phyloP scores from a whole-genome alignment of 163 green algal species.

The Volvox carteri region DNA sequence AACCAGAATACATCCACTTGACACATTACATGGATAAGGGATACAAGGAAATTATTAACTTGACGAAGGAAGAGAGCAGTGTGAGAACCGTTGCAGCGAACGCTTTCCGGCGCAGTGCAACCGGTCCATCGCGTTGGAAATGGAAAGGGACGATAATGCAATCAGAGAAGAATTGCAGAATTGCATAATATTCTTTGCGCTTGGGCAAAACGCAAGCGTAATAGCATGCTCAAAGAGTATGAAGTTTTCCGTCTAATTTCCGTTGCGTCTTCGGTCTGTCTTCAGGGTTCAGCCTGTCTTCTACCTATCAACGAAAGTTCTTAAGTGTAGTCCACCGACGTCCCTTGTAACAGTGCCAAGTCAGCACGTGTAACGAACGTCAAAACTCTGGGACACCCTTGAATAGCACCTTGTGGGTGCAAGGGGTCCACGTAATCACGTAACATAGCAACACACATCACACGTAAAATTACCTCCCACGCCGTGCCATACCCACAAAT shows the following conservation, averaged over 20 bases:
- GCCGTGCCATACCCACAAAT: constrained; percentile 1
- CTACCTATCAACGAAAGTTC: background rate
- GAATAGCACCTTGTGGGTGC: constrained; percentile 11
- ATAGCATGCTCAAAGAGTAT: background rate
- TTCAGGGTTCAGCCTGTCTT: background rate
- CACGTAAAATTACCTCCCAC: background rate
- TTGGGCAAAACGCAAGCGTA: background rate
- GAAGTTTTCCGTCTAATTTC: background rate
- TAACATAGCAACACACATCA: constrained; percentile 5
- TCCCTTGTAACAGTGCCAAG: background rate
- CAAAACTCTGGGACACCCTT: background rate
- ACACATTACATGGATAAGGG: background rate
- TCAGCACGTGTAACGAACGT: background rate
- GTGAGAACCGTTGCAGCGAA: background rate
- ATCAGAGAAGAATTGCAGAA: background rate
- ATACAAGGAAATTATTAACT: background rate
- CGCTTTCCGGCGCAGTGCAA: constrained; percentile 23
- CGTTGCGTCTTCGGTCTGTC: background rate
- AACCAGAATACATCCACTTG: background rate
- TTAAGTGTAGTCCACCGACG: background rate
- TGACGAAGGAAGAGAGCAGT: background rate
- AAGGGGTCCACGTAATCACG: background rate
- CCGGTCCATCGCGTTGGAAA: background rate
- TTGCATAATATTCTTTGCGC: background rate
- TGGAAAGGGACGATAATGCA: constrained; percentile 1